Conservation (phyloP, 176 grass and related monocot genomes). For the Rhynchospora pubera region DNA sequence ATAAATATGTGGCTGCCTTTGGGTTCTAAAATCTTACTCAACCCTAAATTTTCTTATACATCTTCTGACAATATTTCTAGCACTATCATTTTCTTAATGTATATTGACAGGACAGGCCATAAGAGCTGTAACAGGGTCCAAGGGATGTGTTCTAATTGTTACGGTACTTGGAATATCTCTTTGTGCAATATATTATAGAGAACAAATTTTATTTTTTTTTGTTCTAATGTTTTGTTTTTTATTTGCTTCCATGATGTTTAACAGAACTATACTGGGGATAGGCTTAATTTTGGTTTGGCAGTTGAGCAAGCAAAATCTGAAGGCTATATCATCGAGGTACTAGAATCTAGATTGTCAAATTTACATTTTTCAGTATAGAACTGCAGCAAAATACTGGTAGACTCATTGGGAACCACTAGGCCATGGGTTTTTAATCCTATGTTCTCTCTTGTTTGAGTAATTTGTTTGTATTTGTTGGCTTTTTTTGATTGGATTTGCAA, state of each 20-base stretch:
- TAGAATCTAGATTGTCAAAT: not conserved
- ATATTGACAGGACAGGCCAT: conserved; percentile 31
- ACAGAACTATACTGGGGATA: conserved; percentile 53
- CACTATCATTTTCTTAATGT: not conserved
- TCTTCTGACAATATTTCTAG: not conserved
- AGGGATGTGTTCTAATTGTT: conserved; percentile 43
- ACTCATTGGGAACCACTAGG: not conserved
- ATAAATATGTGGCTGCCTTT: not conserved
- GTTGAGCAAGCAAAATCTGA: conserved; percentile 54
- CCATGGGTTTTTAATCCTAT: not conserved
- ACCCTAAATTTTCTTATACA: not conserved
- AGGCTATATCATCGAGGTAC: conserved; percentile 49
- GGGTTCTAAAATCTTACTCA: not conserved
- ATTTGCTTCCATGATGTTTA: not conserved
- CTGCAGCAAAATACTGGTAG: not conserved
- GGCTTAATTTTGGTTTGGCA: conserved; percentile 58
- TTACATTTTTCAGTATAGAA: not conserved
- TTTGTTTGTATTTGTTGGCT: not conserved
- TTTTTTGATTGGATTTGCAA: not conserved
- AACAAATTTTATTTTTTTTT: not conserved
- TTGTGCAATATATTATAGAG: not conserved
- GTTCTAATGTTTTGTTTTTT: conserved; percentile 7
- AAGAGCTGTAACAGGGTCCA: conserved; percentile 41
- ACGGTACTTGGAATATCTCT: conserved; percentile 25
- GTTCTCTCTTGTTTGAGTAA: not conserved